phyloP scores from a whole-genome alignment of 1,284 basidiomycete species.

The Xanthoconium separans region DNA sequence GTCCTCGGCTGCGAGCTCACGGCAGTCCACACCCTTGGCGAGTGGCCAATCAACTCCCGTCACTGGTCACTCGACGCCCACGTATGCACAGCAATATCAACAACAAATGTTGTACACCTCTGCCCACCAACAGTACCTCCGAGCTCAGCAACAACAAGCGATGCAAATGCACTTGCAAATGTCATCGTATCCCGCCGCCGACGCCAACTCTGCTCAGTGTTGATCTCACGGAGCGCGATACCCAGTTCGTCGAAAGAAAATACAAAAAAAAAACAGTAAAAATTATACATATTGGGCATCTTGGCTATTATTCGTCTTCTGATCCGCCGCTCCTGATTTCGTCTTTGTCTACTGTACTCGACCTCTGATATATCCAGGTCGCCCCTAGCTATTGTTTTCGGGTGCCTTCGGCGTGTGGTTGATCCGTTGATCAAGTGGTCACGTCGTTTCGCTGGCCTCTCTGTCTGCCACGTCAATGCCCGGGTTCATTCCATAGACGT shows the following conservation, averaged over 20 bases:
- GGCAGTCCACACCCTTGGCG: constrained; percentile 33
- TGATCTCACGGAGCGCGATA: constrained; percentile 19
- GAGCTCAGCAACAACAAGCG: constrained; percentile 31
- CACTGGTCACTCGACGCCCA: constrained; percentile 26
- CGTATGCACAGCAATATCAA: constrained; percentile 36
- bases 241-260: not conserved
- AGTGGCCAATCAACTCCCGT: constrained; percentile 35
- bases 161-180: constrained; percentile 34
- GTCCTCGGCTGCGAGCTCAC: constrained; percentile 29
- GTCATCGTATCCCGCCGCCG: constrained; percentile 22
- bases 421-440: not conserved
- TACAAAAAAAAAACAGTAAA: constrained; percentile 31
- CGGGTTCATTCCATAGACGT: constrained; percentile 16
- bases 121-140: constrained; percentile 35
- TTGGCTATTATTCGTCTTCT: constrained; percentile 24
- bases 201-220: constrained; percentile 14
- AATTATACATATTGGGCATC: constrained; percentile 36
- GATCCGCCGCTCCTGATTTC: constrained; percentile 13
- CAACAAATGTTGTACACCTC: constrained; percentile 38
- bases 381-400: constrained; percentile 6
- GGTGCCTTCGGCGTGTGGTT: constrained; percentile 1
- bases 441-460: constrained; percentile 3
- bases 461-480: constrained; percentile 12
- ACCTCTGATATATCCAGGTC: constrained; percentile 37
- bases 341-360: constrained; percentile 19